Conservation (phyloP, 306 rosid genomes). For the Gleditsia sinensis region DNA sequence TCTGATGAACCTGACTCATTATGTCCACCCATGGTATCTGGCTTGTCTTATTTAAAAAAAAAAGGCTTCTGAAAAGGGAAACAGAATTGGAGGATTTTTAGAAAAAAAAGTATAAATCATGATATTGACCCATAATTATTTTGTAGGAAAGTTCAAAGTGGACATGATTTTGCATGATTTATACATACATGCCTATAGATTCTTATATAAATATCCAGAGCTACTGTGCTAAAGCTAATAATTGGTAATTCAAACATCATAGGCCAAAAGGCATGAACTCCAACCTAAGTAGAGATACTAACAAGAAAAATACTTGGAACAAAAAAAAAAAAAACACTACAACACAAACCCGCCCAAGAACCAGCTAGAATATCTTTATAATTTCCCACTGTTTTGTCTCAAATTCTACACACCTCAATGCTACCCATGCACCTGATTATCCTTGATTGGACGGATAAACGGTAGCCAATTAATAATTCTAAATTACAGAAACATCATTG, state of each 20-base stretch:
- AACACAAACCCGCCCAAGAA: neutral
- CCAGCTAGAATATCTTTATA: neutral
- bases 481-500: neutral
- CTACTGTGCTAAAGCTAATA: neutral
- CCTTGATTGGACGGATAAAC: neutral
- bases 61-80: constrained; percentile 32
- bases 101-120: constrained; percentile 3
- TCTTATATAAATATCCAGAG: constrained; percentile 10
- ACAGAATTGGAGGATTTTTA: constrained; percentile 11
- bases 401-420: neutral
- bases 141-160: no score
- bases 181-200: no score
- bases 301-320: neutral
- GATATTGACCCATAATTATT: no score
- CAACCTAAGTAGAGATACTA: neutral
- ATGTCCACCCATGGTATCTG: constrained; percentile 68
- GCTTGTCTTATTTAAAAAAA: constrained; percentile 6
- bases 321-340: no score
- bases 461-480: neutral
- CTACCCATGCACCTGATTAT: neutral
- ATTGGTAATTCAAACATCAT: neutral
- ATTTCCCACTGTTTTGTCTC: neutral
- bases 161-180: no score
- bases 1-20: constrained; percentile 55
- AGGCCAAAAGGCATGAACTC: neutral